Base-by-base conservation (phyloP, 352 stramenopile species). In the Pythium chondricola region DNA sequence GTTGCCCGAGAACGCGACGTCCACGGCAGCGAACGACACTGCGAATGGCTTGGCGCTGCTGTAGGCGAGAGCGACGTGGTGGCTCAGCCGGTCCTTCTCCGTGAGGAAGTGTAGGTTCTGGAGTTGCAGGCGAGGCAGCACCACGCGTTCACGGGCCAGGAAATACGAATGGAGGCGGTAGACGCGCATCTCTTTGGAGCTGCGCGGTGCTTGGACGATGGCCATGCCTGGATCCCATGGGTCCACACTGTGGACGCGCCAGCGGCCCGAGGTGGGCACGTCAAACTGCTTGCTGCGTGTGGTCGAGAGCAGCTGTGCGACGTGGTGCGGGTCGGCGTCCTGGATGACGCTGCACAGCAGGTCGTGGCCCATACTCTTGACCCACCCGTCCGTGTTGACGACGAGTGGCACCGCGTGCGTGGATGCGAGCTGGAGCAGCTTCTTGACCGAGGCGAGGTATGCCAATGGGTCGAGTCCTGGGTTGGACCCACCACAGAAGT, bases 301-400 rank as follows among this genome's bases (percentile, higher is more conserved):
- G 22, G 76, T 80, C 22, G 91, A 92, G 11, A 97, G 37, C 37
- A 98, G 75, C 70, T 98, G 93, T 30, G 98, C 80, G 51, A 99
- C 79, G 69, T 98, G 88, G 6, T 88, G 69, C 13, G 93, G 93
- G 35, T 67, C 61, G 2, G 88, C 67, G 39, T 80, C 69, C 26
- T 91, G 61, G 27, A 98, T 89, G 31, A 98, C 74, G 18, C 76
- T 78, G 45, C 86, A 93, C 29, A 99, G 76, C 49, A 99, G 69
- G 52, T 98, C 85, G 54, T 93, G 86, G 9, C 95, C 95, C 71
- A 99, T 95, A 42, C 93, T 96, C 71, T 98, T 98, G 48, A 98
- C 85, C 94, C 94, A 99, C 33, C 95, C 95, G 65, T 98, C 95
- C 14, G 94, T 97, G 63, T 99, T 99, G 52, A 99, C 81, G 13